Conservation (phyloP, 1,284 basidiomycete species). For the Somion occarium region DNA sequence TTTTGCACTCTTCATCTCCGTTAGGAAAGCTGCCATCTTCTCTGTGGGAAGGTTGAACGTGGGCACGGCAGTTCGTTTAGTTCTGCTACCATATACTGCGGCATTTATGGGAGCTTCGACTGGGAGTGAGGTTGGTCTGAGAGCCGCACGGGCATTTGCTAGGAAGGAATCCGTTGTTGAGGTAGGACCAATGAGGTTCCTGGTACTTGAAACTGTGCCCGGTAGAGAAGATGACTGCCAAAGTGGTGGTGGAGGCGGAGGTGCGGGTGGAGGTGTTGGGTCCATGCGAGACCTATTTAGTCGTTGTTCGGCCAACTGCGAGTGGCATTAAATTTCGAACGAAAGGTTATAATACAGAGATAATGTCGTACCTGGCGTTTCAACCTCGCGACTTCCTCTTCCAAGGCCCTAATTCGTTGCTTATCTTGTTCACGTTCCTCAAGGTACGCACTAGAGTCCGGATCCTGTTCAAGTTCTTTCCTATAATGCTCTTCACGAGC, state of each 20-base stretch:
- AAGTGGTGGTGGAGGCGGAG: conserved; percentile 44
- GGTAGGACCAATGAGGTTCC: no score
- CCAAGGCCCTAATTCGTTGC: conserved; percentile 56
- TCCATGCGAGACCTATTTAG: conserved; percentile 10
- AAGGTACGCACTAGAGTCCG: conserved; percentile 17
- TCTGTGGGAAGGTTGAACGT: conserved; percentile 67
- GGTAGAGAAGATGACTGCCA: conserved; percentile 7
- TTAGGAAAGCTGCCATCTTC: conserved; percentile 76
- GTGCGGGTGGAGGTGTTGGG: conserved; percentile 31
- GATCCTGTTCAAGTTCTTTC: conserved; percentile 36
- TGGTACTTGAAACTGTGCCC: conserved; percentile 10
- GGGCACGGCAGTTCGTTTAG: conserved; percentile 51
- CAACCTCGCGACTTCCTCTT: conserved; percentile 59
- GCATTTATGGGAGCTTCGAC: conserved; percentile 61
- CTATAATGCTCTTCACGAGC: conserved; percentile 47
- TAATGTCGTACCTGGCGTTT: conserved; percentile 52
- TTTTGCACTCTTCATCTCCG: conserved; percentile 70
- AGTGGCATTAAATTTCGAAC: neutral
- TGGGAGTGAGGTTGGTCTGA: conserved; percentile 54
- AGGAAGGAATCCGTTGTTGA: conserved; percentile 40
- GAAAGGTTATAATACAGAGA: conserved; percentile 2
- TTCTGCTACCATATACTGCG: conserved; percentile 17
- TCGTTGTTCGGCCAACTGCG: conserved; percentile 46
- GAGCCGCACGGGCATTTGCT: conserved; percentile 52
- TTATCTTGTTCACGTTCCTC: conserved; percentile 51